Conservation (phyloP, 2,329 filamentous ascomycete species). For the Colletotrichum cordylinicola region DNA sequence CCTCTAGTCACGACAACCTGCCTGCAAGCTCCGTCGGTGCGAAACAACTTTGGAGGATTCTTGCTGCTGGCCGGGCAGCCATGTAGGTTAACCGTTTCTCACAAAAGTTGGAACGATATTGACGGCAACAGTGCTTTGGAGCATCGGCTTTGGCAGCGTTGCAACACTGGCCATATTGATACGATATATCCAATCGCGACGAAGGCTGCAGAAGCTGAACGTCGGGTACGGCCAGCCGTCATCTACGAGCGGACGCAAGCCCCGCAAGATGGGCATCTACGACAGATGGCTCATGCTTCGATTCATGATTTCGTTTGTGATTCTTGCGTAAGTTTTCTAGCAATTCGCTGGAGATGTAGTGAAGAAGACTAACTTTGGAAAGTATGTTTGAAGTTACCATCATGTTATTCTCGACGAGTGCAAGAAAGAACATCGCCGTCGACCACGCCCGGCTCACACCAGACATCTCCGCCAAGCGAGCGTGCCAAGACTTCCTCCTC, state of each 20-base stretch:
- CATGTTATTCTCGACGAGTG: slow-evolving; percentile 42
- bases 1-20: background rate
- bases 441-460: slow-evolving; percentile 31
- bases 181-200: background rate
- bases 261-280: slow-evolving; percentile 36
- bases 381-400: slow-evolving; percentile 41
- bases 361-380: background rate
- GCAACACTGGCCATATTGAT: background rate
- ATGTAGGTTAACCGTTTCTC: background rate
- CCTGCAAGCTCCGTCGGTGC: background rate
- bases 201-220: background rate
- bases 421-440: slow-evolving; percentile 32
- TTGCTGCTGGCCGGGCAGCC: background rate
- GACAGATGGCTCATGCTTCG: slow-evolving; percentile 49
- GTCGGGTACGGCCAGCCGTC: background rate
- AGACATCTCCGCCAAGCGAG: slow-evolving; percentile 32
- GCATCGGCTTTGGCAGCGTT: background rate
- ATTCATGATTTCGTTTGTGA: slow-evolving; percentile 47
- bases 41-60: background rate
- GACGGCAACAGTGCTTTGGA: background rate
- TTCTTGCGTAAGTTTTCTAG: slow-evolving; percentile 35
- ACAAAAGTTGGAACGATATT: fast-evolving
- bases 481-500: slow-evolving; percentile 14
- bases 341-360: fast-evolving
- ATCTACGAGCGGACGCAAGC: background rate